Evolutionary conservation across 1,284 basidiomycete genomes (phyloP).

Genomic region (Neonothopanus nambi): DNA sequence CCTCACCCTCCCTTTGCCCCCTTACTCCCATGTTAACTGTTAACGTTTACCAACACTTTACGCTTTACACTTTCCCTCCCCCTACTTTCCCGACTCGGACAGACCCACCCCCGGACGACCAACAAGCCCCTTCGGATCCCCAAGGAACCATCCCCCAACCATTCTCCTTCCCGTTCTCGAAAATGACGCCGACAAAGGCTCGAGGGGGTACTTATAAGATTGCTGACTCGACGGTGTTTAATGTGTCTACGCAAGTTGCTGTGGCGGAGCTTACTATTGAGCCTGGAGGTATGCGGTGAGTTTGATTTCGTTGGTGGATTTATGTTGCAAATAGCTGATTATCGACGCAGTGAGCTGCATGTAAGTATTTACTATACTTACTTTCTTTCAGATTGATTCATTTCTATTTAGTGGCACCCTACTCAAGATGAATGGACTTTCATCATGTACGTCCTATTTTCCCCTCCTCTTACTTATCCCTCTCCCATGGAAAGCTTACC

Average conservation of each 20-base stretch:
- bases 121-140: constrained; percentile 40
- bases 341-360: constrained; percentile 44
- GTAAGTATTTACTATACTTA: constrained; percentile 19
- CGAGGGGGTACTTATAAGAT: constrained; percentile 65
- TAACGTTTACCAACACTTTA: constrained; percentile 24
- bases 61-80: constrained; percentile 5
- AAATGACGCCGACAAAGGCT: constrained; percentile 47
- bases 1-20: no score
- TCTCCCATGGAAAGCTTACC: no score
- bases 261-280: constrained; percentile 68
- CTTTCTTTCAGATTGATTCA: neutral
- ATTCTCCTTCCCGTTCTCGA: no score
- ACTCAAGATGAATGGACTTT: constrained; percentile 70
- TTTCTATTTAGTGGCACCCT: constrained; percentile 62
- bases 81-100: no score
- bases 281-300: constrained; percentile 62
- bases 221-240: constrained; percentile 54
- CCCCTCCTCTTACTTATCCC: no score
- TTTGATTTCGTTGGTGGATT: constrained; percentile 17
- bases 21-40: no score
- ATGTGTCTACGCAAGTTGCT: constrained; percentile 53
- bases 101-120: constrained; percentile 37
- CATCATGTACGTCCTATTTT: constrained; percentile 39
- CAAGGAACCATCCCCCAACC: constrained; percentile 52
- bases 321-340: no score